Base-by-base conservation (phyloP, 768 basidiomycete genomes). In the Leccinellum rugosiceps region DNA sequence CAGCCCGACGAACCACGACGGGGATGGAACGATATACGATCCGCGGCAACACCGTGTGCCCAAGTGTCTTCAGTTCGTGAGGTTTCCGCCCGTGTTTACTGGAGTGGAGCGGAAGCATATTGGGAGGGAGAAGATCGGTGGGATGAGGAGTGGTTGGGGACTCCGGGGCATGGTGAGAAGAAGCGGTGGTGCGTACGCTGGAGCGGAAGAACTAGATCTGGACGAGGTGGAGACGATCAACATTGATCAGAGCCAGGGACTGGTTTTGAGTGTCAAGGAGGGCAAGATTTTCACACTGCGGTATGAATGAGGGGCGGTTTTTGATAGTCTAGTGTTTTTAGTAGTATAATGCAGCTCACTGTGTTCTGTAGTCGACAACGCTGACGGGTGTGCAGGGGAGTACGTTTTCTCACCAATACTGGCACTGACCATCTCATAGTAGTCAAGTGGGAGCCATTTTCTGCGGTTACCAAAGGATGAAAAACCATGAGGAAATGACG, bases 291-390 rank as follows among this genome's bases (percentile, higher is more conserved):
- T 85, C 72, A 88, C 89, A 67, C 65, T 90, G 65, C 83, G 83
- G 73, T 89, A 89, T 74, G 77, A 78, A 50, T 80, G 57, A 72
- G 19, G 45, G n/a, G 21, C 21, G 19, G 25, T n/a, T n/a, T n/a
- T n/a, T n/a, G n/a, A n/a, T n/a, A n/a, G n/a, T n/a, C n/a, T n/a
- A n/a, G n/a, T n/a, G n/a, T n/a, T n/a, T n/a, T n/a, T n/a, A n/a
- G n/a, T n/a, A n/a, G n/a, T n/a, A n/a, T n/a, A n/a, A n/a, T n/a
- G n/a, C n/a, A n/a, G n/a, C n/a, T n/a, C n/a, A n/a, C n/a, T n/a
- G n/a, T n/a, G n/a, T n/a, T n/a, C n/a, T n/a, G n/a, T n/a, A n/a
- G 71, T 98, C 95, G 55, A 98, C 92, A 38, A 97, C 69, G 50
- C 50, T 57, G 28, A 61, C 53, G 3, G 50, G 51, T 21, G 51